Conservation (phyloP, 164 flowering plant species). For the Macadamia integrifolia region DNA sequence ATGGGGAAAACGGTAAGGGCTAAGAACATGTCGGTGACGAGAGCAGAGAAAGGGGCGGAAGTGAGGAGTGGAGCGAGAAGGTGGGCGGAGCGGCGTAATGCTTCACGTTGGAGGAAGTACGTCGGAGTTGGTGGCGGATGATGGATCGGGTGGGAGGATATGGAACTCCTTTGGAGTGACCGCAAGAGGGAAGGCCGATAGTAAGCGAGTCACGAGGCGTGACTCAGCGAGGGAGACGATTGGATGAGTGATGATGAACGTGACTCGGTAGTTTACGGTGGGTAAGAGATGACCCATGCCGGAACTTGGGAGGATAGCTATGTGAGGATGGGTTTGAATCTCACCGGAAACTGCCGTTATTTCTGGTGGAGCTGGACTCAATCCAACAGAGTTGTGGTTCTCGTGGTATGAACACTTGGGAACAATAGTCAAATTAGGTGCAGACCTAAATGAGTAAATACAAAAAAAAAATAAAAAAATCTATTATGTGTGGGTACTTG, state of each 20-base stretch:
- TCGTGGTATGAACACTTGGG: too few species aligned
- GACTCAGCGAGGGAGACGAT: slow-evolving; percentile 9
- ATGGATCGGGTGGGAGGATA: slow-evolving; percentile 12
- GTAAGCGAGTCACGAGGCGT: slow-evolving; percentile 13
- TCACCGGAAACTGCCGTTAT: not conserved
- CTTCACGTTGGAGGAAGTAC: slow-evolving; percentile 19
- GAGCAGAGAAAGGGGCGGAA: slow-evolving; percentile 13
- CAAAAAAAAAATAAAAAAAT: too few species aligned
- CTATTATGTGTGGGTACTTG: too few species aligned
- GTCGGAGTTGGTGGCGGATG: slow-evolving; percentile 1
- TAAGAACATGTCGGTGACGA: slow-evolving; percentile 18
- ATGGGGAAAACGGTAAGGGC: slow-evolving; percentile 11
- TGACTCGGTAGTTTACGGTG: slow-evolving; percentile 7
- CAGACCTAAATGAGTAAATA: too few species aligned
- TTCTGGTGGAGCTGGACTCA: too few species aligned
- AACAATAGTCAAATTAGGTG: too few species aligned
- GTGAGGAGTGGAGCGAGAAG: slow-evolving; percentile 14
- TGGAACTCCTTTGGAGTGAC: slow-evolving; percentile 12
- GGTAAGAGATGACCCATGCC: slow-evolving; percentile 2
- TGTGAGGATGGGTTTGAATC: not conserved
- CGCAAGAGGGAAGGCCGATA: slow-evolving; percentile 15
- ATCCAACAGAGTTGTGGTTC: too few species aligned
- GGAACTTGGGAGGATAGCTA: not conserved
- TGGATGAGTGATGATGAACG: slow-evolving; percentile 8
- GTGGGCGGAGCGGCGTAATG: slow-evolving; percentile 20